phyloP scores from a whole-genome alignment of 805 yeast species.

The Ogataea pini region DNA sequence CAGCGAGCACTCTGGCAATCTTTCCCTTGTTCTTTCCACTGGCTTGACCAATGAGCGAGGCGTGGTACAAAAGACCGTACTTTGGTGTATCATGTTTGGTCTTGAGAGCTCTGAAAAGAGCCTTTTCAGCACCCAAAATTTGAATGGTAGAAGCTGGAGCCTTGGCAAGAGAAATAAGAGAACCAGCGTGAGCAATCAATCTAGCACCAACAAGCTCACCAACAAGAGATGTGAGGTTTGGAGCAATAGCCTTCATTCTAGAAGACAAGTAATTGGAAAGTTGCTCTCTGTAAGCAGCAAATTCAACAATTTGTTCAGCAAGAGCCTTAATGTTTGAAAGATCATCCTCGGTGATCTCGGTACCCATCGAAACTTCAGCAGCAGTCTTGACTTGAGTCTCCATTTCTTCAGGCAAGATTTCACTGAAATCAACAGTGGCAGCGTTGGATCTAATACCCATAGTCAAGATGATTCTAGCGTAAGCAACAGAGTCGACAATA shows the following conservation, averaged over 20 bases:
- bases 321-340: slow-evolving; percentile 83
- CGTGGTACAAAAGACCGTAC: slow-evolving; percentile 95
- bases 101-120: slow-evolving; percentile 96
- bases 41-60: slow-evolving; percentile 97
- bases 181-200: slow-evolving; percentile 96
- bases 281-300: slow-evolving; percentile 95
- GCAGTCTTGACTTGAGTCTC: slow-evolving; percentile 93
- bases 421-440: slow-evolving; percentile 84
- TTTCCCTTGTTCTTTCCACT: slow-evolving; percentile 98
- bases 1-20: slow-evolving; percentile 97
- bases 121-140: slow-evolving; percentile 98
- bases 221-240: slow-evolving; percentile 90
- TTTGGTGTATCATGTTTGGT: slow-evolving; percentile 99
- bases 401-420: slow-evolving; percentile 87
- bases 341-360: slow-evolving; percentile 93
- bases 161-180: slow-evolving; percentile 90
- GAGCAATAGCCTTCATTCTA: slow-evolving; percentile 99
- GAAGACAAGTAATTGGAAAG: slow-evolving; percentile 85
- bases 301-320: slow-evolving; percentile 95
- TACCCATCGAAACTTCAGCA: slow-evolving; percentile 99
- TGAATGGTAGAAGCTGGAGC: slow-evolving; percentile 99
- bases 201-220: slow-evolving; percentile 99
- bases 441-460: slow-evolving; percentile 96
- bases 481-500: slow-evolving; percentile 92
- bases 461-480: slow-evolving; percentile 86